phyloP scores from a whole-genome alignment of 306 rosid species.

The Clitoria ternatea region DNA sequence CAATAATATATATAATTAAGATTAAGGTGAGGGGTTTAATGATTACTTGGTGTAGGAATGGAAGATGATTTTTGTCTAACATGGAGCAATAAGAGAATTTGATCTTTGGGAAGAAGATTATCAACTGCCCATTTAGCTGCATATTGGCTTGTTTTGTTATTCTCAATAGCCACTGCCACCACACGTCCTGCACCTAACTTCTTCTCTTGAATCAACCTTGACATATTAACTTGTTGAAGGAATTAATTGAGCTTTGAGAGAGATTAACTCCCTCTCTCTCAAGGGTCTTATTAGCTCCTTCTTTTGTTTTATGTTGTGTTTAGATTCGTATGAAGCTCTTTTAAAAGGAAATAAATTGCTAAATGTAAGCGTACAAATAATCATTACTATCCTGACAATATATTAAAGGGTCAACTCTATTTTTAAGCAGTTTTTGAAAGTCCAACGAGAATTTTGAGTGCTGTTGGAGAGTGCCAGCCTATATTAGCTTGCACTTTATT shows the following conservation, averaged over 20 bases:
- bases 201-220: constrained; percentile 37
- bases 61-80: constrained; percentile 48
- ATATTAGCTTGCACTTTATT: constrained; percentile 4
- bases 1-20: too few species aligned
- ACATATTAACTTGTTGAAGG: constrained; percentile 18
- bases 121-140: constrained; percentile 89
- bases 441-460: neutral
- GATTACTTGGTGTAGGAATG: constrained; percentile 41
- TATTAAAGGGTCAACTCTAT: constrained; percentile 15
- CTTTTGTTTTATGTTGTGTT: neutral
- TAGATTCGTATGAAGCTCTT: neutral
- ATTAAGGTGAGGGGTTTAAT: neutral
- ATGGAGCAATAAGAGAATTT: constrained; percentile 56
- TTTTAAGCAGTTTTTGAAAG: constrained; percentile 24
- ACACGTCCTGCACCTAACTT: constrained; percentile 43
- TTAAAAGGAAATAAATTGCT: neutral
- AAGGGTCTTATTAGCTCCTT: neutral
- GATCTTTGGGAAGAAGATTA: constrained; percentile 67
- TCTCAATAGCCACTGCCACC: constrained; percentile 78
- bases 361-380: neutral
- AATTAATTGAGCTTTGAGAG: neutral
- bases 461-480: neutral
- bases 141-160: constrained; percentile 63
- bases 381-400: neutral
- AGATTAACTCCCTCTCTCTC: neutral